Evolutionary conservation across 2,329 filamentous ascomycete species (phyloP).

Genomic region (Cordyceps militaris): DNA sequence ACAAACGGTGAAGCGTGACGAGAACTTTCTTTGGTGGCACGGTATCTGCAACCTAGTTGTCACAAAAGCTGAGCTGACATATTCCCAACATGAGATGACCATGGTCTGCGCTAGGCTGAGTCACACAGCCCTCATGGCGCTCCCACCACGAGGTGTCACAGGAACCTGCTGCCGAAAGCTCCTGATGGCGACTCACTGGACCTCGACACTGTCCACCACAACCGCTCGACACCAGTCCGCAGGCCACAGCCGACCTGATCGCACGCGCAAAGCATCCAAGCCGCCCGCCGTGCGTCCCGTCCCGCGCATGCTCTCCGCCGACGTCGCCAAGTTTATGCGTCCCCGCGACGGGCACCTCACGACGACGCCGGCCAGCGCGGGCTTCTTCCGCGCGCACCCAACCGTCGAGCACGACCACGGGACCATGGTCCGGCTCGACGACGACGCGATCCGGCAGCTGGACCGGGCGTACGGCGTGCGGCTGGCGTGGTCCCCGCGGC

Average conservation of each 20-base stretch:
- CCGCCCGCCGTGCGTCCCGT: not conserved
- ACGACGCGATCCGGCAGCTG: constrained; percentile 13
- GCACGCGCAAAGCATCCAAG: not conserved
- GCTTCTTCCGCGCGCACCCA: constrained; percentile 7
- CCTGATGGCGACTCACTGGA: not conserved
- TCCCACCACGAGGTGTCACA: not conserved
- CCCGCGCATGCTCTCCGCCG: constrained; percentile 1
- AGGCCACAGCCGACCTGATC: not conserved
- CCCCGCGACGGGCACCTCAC: not conserved
- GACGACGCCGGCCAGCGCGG: constrained; percentile 17
- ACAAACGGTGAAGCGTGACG: not conserved
- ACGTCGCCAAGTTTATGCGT: constrained; percentile 7
- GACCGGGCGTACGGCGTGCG: constrained; percentile 18
- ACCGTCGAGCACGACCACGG: constrained; percentile 14
- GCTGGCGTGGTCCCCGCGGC: constrained; percentile 21
- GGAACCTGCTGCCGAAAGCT: not conserved
- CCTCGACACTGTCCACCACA: not conserved
- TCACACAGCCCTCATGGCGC: not conserved
- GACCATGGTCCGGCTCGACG: constrained; percentile 1
- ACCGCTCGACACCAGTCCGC: not conserved
- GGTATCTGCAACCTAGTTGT: not conserved
- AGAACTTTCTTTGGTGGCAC: not conserved
- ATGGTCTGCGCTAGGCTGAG: constrained; percentile 2
- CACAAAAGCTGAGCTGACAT: not conserved
- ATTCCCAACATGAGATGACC: constrained; percentile 9